A percentile compares a stretch with the other conserved stretches of the same genome.
Conservation (phyloP, 148 eudicot species). For the Dysphania ambrosioides region DNA sequence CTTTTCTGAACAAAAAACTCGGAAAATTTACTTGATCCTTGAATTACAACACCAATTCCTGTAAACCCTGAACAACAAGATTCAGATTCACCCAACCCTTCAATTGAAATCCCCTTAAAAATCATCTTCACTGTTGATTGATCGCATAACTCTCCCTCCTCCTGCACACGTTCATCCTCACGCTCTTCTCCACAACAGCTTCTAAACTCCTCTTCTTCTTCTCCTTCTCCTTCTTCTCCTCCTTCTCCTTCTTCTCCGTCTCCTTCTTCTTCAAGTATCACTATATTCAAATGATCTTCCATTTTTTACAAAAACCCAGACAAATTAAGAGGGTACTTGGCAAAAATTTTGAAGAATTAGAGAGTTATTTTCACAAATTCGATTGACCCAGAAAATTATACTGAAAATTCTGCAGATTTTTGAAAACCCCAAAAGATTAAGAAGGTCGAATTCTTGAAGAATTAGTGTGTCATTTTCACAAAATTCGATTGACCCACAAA, state of each 20-base stretch:
- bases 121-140: constrained; percentile 44
- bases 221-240: too few relatives aligned
- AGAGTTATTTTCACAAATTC: not conserved
- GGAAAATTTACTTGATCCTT: constrained; percentile 33
- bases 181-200: constrained; percentile 62
- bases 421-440: not conserved
- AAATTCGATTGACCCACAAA: too few relatives aligned
- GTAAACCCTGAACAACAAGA: constrained; percentile 44
- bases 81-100: constrained; percentile 47
- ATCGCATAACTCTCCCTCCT: constrained; percentile 32
- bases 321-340: not conserved
- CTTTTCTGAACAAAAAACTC: constrained; percentile 62
- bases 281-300: constrained; percentile 29
- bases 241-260: too few relatives aligned
- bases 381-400: not conserved
- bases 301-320: constrained; percentile 2
- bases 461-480: not conserved
- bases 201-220: constrained; percentile 72
- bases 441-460: not conserved
- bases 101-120: constrained; percentile 66
- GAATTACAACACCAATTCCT: constrained; percentile 78
- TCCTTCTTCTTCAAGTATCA: constrained; percentile 34
- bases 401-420: not conserved
- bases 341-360: not conserved
- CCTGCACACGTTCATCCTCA: constrained; percentile 39